Base-by-base conservation (phyloP, 1,139 yeast species). In the Candida mesenterica region DNA sequence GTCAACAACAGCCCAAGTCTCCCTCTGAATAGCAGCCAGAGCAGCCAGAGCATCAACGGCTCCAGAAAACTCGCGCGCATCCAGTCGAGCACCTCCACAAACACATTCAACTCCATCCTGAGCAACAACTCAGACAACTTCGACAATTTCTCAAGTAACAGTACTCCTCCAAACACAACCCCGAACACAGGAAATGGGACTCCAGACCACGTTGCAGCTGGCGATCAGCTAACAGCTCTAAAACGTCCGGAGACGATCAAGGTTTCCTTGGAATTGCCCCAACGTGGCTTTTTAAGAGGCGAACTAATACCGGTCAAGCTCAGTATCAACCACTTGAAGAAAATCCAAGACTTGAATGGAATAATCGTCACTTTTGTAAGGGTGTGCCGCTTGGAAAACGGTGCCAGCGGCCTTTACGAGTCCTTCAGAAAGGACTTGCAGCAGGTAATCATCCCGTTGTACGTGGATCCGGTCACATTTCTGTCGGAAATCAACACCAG, bases 351-450 rank as follows among this genome's bases (percentile, higher is more conserved):
- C 44, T 61, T 82, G n/a, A 77, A 78, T 32, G 96, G 96, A 0
- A 73, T 87, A 4, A 83, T 88, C 8, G 75, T 86, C 13, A 88
- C 96, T 0, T 65, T 89, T 35, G 87, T 87, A 6, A 65, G 97
- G 36, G 82, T 89, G 5, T 86, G 95, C 45, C 68, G 95, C 16
- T 77, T 89, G 28, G 84, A 82, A 43, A 71, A 76, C 42, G 85
- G 85, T 0, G 78, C 79, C 2, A 82, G 75, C 34, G 72, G 78
- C 13, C 70, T 78, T 18, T 68, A 78, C 30, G 95, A 86, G 52
- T 81, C 94, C 0, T 88, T 83, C 56, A 68, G 97, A 44, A 89
- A 89, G 55, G 97, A 89, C 53, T 65, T 89, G 14, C 78, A 83
- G 27, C 97, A 89, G 57, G 72, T 77, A 31, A 74, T 88, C 1